Conservation (phyloP, 306 rosid genomes). For the Malus orientalis region DNA sequence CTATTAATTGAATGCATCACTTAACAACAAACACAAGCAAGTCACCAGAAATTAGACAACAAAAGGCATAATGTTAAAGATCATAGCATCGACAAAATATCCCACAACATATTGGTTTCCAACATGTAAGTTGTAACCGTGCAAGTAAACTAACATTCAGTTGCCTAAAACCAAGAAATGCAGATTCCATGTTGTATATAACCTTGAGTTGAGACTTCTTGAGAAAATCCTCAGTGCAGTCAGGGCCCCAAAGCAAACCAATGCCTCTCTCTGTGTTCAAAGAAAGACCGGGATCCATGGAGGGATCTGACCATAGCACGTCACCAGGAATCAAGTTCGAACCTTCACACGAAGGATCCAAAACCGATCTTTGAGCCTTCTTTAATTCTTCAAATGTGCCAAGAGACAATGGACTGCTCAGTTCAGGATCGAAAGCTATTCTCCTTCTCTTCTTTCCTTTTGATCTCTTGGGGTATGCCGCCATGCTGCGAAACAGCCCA, state of each 20-base stretch:
- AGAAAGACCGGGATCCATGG: constrained; percentile 60
- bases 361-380: constrained; percentile 65
- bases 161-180: neutral
- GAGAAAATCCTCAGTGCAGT: constrained; percentile 77
- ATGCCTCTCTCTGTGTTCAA: constrained; percentile 72
- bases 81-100: neutral
- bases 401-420: constrained; percentile 17
- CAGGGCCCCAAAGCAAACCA: constrained; percentile 87
- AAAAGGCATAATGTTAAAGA: neutral
- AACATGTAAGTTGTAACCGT: neutral
- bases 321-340: constrained; percentile 78
- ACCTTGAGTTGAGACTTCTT: constrained; percentile 61
- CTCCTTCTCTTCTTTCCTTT: constrained; percentile 56
- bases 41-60: neutral
- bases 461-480: constrained; percentile 45
- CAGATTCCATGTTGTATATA: neutral
- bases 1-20: neutral
- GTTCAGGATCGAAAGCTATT: too few species aligned
- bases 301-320: constrained; percentile 92
- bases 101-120: neutral
- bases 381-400: constrained; percentile 72
- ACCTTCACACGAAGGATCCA: constrained; percentile 89
- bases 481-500: constrained; percentile 69
- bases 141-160: neutral
- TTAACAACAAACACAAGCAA: too few species aligned